Base-by-base conservation (phyloP, 768 basidiomycete species). In the Macrolepiota albuminosa region DNA sequence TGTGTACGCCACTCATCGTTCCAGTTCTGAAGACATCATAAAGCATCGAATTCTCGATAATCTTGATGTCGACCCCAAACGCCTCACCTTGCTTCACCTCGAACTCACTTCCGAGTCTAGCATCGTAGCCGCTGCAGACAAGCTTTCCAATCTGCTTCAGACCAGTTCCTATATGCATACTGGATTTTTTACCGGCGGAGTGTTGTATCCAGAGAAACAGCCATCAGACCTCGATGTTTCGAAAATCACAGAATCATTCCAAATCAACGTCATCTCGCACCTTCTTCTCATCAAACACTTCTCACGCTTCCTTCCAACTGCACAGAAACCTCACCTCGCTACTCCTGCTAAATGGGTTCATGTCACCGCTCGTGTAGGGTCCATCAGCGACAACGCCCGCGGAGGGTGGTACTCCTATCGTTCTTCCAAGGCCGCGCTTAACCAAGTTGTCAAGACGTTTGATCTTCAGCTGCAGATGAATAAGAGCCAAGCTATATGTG, bases 341-440 rank as follows among this genome's bases (percentile, higher is more conserved):
- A 63, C 61, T 8, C 78, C 76, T 3, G 69, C 83, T 26, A 84
- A 82, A 65, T 85, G 84, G 84, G 80, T 82, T 26, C 84, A 87
- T 67, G 70, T 85, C 57, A 79, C 82, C 11, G 84, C 84, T 18
- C 81, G 83, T 42, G 79, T 85, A 9, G 84, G 84, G 34, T 84
- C 82, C 42, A 78, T 85, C 56, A 74, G 77, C 21, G 84, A 87
- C 65, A 87, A 86, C 66, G 71, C 69, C 29, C 75, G 74, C 26
- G 84, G 84, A 18, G 85, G 84, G 40, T 85, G 84, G 84, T 85
- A 81, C 66, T 84, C 82, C 36, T 85, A 85, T 68, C 81, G 84
- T 31, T 74, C 82, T 21, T 84, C 83, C 54, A 86, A 85, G 68
- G 80, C 84, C 0, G 84, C 84, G 53, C 78, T 87, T 51, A 85